Conservation (phyloP, 1,284 basidiomycete genomes). For the Malassezia arunalokei region DNA sequence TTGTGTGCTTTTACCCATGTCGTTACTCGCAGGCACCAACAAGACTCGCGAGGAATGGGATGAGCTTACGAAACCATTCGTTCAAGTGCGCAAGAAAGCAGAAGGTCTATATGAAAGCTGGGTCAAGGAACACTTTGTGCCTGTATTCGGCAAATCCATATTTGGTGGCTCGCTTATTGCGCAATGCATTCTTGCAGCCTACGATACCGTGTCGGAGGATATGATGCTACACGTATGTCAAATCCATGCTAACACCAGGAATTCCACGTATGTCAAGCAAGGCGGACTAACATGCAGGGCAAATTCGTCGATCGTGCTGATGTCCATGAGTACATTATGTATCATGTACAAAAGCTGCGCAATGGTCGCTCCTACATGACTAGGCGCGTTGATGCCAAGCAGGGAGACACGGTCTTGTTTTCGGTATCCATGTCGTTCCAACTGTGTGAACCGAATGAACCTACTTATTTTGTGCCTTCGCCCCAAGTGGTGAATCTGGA, state of each 20-base stretch:
- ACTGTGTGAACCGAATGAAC: slow-evolving; percentile 31
- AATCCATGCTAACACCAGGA: background rate
- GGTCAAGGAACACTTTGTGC: slow-evolving; percentile 26
- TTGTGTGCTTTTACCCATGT: too few species aligned
- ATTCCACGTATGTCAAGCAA: slow-evolving; percentile 5
- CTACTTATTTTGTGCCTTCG: slow-evolving; percentile 30
- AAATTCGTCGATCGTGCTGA: slow-evolving; percentile 37
- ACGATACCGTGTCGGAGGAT: slow-evolving; percentile 26
- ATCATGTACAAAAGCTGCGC: slow-evolving; percentile 32
- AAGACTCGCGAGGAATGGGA: background rate
- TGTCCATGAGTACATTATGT: slow-evolving; percentile 28
- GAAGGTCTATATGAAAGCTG: background rate
- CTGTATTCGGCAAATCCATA: slow-evolving; percentile 34
- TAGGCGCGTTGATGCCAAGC: slow-evolving; percentile 33
- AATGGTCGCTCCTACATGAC: slow-evolving; percentile 42
- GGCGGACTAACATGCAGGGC: slow-evolving; percentile 15
- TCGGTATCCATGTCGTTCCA: slow-evolving; percentile 39
- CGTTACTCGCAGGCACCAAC: background rate
- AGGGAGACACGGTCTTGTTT: slow-evolving; percentile 31
- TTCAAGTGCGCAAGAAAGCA: background rate
- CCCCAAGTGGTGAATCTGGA: slow-evolving; percentile 21
- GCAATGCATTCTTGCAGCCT: slow-evolving; percentile 31
- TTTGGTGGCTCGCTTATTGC: slow-evolving; percentile 43
- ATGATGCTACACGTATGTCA: slow-evolving; percentile 24
- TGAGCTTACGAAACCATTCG: background rate